Evolutionary conservation across 2,329 filamentous ascomycete species (phyloP).

Genomic region (Amphichorda felina): DNA sequence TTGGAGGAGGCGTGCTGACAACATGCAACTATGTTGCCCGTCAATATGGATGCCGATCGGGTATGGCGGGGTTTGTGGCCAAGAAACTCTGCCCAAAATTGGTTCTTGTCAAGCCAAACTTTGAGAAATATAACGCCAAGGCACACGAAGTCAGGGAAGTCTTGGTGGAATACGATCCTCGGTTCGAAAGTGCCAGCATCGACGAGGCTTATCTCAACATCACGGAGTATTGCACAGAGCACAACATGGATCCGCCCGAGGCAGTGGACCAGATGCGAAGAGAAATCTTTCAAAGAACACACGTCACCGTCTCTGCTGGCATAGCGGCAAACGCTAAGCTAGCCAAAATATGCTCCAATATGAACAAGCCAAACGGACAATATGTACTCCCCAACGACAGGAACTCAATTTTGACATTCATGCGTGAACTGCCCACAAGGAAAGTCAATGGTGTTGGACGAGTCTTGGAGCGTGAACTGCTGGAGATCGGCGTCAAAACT

Average conservation of each 20-base stretch:
- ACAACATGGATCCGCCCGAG: constrained; percentile 57
- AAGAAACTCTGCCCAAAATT: constrained; percentile 86
- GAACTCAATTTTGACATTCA: constrained; percentile 68
- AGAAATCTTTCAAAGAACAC: constrained; percentile 63
- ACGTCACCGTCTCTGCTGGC: constrained; percentile 84
- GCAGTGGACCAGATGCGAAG: constrained; percentile 66
- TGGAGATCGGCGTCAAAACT: constrained; percentile 75
- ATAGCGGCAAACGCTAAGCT: constrained; percentile 89
- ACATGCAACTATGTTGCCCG: constrained; percentile 81
- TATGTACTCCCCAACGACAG: constrained; percentile 65
- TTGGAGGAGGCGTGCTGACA: constrained; percentile 57
- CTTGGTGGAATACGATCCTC: constrained; percentile 74
- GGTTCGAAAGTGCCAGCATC: constrained; percentile 87
- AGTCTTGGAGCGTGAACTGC: constrained; percentile 82
- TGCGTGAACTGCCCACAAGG: constrained; percentile 69
- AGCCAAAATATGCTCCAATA: constrained; percentile 90
- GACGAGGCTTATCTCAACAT: constrained; percentile 97
- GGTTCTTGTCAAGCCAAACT: constrained; percentile 72
- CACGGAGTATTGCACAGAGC: constrained; percentile 67
- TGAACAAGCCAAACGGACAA: constrained; percentile 94
- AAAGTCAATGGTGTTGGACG: constrained; percentile 95
- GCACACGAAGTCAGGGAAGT: constrained; percentile 78
- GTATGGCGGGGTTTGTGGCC: constrained; percentile 93
- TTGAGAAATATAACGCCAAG: constrained; percentile 83
- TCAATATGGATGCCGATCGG: constrained; percentile 81